These are phyloP conservation scores for Colletotrichum tanaceti DNA, from an alignment of 2,329 filamentous ascomycete genomes.

Conservation along the genomic window DNA sequence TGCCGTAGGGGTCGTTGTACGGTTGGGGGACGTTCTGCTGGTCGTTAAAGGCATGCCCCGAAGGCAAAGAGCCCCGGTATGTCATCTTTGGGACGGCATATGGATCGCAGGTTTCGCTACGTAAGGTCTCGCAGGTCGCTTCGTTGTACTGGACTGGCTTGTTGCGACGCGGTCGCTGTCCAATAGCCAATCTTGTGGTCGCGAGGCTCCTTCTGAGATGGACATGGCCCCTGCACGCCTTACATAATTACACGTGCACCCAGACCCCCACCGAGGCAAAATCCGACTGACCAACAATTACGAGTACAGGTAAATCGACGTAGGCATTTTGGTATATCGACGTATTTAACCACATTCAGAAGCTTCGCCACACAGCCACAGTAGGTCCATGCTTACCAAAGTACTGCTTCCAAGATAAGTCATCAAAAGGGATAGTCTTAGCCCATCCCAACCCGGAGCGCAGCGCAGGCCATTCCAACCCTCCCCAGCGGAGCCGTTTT, in stretches of 20 bases:
- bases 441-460: too few species aligned
- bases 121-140: slow-evolving; percentile 29
- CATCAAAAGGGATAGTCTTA: too few species aligned
- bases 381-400: too few species aligned
- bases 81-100: slow-evolving; percentile 48
- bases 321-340: too few species aligned
- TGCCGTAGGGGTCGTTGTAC: slow-evolving; percentile 32
- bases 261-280: not conserved
- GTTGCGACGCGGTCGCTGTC: slow-evolving; percentile 40
- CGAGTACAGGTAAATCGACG: too few species aligned
- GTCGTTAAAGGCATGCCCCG: slow-evolving; percentile 54
- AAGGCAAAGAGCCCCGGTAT: slow-evolving; percentile 54
- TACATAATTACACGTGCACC: slow-evolving; percentile 39
- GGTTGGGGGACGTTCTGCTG: slow-evolving; percentile 47
- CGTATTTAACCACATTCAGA: too few species aligned
- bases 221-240: slow-evolving; percentile 9
- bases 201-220: slow-evolving; percentile 30
- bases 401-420: too few species aligned
- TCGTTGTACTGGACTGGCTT: slow-evolving; percentile 30
- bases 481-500: too few species aligned
- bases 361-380: too few species aligned
- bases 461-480: too few species aligned
- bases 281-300: too few species aligned
- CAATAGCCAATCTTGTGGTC: slow-evolving; percentile 36
- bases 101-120: slow-evolving; percentile 34